Conservation (phyloP, 768 basidiomycete species). For the Tephrocybe sp. region DNA sequence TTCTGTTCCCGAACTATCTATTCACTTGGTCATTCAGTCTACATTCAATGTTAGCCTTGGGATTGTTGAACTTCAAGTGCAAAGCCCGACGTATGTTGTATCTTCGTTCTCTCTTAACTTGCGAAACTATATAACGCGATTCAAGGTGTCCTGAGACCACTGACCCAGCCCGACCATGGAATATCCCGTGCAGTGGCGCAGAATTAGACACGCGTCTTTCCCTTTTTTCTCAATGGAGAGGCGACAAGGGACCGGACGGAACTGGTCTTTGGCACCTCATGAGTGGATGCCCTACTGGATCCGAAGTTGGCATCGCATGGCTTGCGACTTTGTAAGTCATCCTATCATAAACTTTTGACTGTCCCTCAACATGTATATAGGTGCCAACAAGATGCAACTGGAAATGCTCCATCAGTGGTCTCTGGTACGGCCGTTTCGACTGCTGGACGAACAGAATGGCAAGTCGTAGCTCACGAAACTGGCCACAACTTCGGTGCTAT, state of each 20-base stretch:
- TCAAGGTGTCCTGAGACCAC: constrained; percentile 61
- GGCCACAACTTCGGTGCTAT: constrained; percentile 91
- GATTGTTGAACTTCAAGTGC: constrained; percentile 76
- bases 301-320: constrained; percentile 87
- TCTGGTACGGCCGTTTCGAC: constrained; percentile 85
- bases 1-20: background rate
- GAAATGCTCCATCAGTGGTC: constrained; percentile 47
- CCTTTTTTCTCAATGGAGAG: constrained; percentile 81
- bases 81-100: constrained; percentile 44
- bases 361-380: constrained; percentile 26
- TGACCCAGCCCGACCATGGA: constrained; percentile 64
- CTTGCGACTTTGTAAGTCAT: constrained; percentile 69
- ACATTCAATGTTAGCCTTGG: constrained; percentile 87
- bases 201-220: constrained; percentile 71
- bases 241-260: constrained; percentile 65
- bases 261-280: constrained; percentile 88
- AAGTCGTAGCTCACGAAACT: constrained; percentile 79
- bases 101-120: constrained; percentile 2
- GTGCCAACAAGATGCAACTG: constrained; percentile 54
- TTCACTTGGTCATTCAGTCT: constrained; percentile 30
- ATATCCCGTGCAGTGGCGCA: constrained; percentile 59
- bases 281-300: constrained; percentile 79
- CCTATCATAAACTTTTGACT: background rate
- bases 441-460: constrained; percentile 74
- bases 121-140: background rate